phyloP scores from a whole-genome alignment of 192 early-diverging fungal genomes.

The Backusella mclennaniae region DNA sequence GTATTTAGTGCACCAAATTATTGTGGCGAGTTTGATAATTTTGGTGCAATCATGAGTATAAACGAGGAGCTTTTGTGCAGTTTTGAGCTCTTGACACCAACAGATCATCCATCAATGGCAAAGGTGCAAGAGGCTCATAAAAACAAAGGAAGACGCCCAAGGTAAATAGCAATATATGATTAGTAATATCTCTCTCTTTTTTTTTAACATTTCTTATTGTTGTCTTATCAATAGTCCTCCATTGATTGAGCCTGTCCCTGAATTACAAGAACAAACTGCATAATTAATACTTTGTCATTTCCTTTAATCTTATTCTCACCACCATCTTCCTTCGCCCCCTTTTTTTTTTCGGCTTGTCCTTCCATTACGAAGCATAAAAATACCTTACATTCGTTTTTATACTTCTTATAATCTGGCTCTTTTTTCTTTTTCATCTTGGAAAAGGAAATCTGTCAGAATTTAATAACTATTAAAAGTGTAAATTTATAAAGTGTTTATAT shows the following conservation, averaged over 20 bases:
- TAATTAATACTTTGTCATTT: not conserved
- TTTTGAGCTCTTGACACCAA: constrained; percentile 56
- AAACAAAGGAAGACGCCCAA: constrained; percentile 17
- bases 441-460: not conserved
- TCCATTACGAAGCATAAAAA: not conserved
- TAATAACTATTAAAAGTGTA: not conserved
- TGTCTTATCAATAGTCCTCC: not conserved
- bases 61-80: constrained; percentile 82
- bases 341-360: not conserved
- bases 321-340: not conserved
- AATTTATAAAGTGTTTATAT: not conserved
- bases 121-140: constrained; percentile 11
- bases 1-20: constrained; percentile 94
- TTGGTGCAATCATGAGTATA: constrained; percentile 56
- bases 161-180: not conserved
- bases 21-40: constrained; percentile 52
- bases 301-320: not conserved
- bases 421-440: not conserved
- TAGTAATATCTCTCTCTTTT: not conserved
- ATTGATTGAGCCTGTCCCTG: constrained; percentile 10
- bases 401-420: not conserved
- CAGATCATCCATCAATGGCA: constrained; percentile 18
- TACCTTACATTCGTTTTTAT: not conserved
- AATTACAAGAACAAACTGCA: not conserved
- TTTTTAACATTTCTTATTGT: not conserved